Evolutionary conservation across 176 grass and related monocot species (phyloP).

Genomic region (Cenchrus fungigraminus): DNA sequence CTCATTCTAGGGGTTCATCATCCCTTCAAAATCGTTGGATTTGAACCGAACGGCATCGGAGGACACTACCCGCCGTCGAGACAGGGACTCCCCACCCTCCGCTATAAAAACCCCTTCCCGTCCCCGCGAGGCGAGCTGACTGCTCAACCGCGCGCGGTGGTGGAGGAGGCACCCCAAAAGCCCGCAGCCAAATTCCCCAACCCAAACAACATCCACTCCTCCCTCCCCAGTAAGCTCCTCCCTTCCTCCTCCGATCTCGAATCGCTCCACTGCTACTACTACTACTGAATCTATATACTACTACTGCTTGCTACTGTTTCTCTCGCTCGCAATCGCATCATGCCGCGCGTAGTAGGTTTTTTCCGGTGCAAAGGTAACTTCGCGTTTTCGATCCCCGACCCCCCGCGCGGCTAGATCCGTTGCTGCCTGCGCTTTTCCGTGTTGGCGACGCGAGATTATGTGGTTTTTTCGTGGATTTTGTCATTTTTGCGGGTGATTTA

Average conservation of each 20-base stretch:
- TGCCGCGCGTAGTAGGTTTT: slow-evolving; percentile 50
- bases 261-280: slow-evolving; percentile 27
- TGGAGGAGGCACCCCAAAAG: background rate
- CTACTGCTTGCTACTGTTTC: slow-evolving; percentile 29
- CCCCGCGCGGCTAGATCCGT: slow-evolving; percentile 33
- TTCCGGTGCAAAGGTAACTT: slow-evolving; percentile 46
- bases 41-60: too few species aligned
- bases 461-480: background rate
- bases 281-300: background rate
- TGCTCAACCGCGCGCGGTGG: too few species aligned
- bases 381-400: background rate
- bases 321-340: slow-evolving; percentile 17
- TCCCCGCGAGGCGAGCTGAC: too few species aligned
- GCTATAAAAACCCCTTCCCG: too few species aligned
- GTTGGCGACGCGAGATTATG: background rate
- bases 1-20: too few species aligned
- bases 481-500: background rate
- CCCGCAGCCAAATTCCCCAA: slow-evolving; percentile 38
- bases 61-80: too few species aligned
- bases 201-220: background rate
- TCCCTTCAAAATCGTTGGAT: too few species aligned
- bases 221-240: slow-evolving; percentile 54
- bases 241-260: slow-evolving; percentile 35
- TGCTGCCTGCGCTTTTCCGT: background rate
- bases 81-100: too few species aligned